phyloP scores from a whole-genome alignment of 306 rosid species.

The Ormosia emarginata region DNA sequence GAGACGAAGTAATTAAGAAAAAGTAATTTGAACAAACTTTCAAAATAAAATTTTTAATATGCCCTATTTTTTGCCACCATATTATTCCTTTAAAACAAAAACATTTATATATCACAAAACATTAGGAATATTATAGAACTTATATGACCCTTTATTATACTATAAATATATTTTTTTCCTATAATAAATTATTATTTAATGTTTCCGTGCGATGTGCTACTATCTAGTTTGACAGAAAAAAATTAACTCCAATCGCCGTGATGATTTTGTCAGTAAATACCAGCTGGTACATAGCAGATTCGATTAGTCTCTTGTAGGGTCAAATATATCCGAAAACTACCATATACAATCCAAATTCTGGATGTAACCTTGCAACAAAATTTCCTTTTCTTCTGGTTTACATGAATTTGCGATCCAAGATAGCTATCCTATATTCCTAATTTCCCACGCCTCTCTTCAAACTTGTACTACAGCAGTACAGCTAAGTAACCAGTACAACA shows the following conservation, averaged over 20 bases:
- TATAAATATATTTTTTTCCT: too few relatives aligned
- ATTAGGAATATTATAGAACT: too few relatives aligned
- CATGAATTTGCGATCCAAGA: neutral
- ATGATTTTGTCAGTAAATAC: neutral
- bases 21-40: too few relatives aligned
- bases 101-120: too few relatives aligned
- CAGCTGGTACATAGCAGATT: neutral
- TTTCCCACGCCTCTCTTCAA: conserved; percentile 2
- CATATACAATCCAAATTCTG: neutral
- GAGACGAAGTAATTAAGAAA: too few relatives aligned
- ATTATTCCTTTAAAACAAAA: too few relatives aligned
- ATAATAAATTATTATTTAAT: too few relatives aligned
- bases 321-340: neutral
- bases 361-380: neutral
- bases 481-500: neutral
- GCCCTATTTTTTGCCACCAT: too few relatives aligned
- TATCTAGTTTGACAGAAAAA: neutral
- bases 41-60: too few relatives aligned
- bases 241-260: neutral
- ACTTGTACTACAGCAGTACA: neutral
- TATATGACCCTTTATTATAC: too few relatives aligned
- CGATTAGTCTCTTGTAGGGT: neutral
- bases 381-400: neutral
- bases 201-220: too few relatives aligned
- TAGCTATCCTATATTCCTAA: neutral